phyloP scores from a whole-genome alignment of 176 grass and related monocot genomes.

The Zizania latifolia region DNA sequence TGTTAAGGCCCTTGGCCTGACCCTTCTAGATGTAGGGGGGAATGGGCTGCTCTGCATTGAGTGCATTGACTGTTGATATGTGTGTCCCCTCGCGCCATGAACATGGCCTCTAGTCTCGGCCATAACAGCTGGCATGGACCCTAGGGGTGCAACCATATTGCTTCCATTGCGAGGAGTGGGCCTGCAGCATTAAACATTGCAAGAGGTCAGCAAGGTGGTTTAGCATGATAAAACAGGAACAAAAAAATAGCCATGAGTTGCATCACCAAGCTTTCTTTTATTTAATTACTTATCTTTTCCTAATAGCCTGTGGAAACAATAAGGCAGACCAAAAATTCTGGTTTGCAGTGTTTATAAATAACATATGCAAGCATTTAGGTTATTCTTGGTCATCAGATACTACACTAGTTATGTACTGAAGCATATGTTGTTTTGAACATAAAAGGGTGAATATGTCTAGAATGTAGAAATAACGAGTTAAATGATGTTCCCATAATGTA shows the following conservation, averaged over 20 bases:
- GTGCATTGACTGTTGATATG: constrained; percentile 58
- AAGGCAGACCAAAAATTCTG: constrained; percentile 14
- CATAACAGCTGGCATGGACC: constrained; percentile 42
- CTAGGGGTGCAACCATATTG: constrained; percentile 54
- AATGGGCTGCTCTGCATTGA: constrained; percentile 41
- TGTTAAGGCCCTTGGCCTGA: constrained; percentile 67
- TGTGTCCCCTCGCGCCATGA: constrained; percentile 45
- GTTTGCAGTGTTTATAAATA: neutral
- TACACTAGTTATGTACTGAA: neutral
- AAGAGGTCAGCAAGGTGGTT: neutral
- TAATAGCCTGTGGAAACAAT: constrained; percentile 6
- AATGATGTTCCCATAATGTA: neutral
- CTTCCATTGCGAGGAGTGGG: constrained; percentile 53
- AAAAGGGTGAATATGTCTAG: neutral
- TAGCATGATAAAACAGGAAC: neutral
- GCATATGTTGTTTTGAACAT: neutral
- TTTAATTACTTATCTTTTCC: constrained; percentile 12
- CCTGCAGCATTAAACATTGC: constrained; percentile 35
- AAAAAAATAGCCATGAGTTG: neutral
- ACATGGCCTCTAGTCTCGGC: constrained; percentile 59
- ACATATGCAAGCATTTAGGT: constrained; percentile 8
- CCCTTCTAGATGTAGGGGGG: constrained; percentile 51
- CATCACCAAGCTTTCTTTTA: neutral
- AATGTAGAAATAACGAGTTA: neutral
- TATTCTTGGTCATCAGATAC: neutral